Percentiles rank a stretch among this genome's conserved stretches.
These are phyloP conservation scores for Yamadazyma spencermartinsiae DNA, from an alignment of 1,139 yeast species.

Conservation along the genomic window DNA sequence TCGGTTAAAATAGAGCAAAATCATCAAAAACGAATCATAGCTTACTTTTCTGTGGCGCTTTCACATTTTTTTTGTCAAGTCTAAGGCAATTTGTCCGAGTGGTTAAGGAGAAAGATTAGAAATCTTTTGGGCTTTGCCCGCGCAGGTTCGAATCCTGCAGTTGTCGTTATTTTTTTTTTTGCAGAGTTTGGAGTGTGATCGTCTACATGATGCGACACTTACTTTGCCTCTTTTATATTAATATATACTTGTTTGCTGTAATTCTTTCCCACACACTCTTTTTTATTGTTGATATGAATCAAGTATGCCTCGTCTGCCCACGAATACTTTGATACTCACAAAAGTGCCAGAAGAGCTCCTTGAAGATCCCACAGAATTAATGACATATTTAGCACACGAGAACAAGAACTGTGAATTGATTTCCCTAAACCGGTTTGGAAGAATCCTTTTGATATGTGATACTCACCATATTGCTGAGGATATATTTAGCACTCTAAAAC, in stretches of 20 bases:
- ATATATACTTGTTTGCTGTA: background rate
- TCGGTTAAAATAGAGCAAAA: background rate
- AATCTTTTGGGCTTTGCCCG: conserved; percentile 64
- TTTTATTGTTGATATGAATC: background rate
- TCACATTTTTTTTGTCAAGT: background rate
- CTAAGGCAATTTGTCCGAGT: conserved; percentile 50
- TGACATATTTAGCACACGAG: conserved; percentile 24
- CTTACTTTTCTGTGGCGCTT: no score
- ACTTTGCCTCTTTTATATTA: conserved; percentile 1
- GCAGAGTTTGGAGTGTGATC: background rate
- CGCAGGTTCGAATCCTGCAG: conserved; percentile 93
- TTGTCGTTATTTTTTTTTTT: conserved; percentile 54
- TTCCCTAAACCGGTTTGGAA: conserved; percentile 33
- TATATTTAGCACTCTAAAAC: conserved; percentile 20
- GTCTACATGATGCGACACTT: no score
- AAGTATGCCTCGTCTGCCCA: conserved; percentile 21
- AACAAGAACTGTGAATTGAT: conserved; percentile 35
- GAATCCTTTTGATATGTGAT: conserved; percentile 40
- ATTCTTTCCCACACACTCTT: background rate
- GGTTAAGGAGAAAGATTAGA: conserved; percentile 55
- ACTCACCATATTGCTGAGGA: conserved; percentile 21
- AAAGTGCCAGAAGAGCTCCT: conserved; percentile 23
- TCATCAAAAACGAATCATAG: background rate
- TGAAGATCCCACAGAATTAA: conserved; percentile 27
- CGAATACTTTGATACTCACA: conserved; percentile 46